A percentile compares a stretch with the other conserved stretches of the same genome.
Conservation (phyloP, 805 yeast genomes). For the Crinitomyces ghanaensis region DNA sequence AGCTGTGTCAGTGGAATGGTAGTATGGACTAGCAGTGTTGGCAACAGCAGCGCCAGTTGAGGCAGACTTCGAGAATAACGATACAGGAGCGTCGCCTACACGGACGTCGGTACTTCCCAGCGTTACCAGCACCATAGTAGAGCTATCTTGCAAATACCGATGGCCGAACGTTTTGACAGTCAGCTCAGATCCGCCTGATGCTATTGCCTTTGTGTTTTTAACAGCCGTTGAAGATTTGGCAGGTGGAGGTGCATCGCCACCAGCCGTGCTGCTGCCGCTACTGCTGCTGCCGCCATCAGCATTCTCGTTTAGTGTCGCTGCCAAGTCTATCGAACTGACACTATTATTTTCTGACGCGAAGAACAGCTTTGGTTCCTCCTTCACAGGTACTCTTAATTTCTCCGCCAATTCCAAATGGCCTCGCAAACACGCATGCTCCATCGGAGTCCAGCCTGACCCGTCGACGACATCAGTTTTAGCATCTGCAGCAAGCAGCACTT, state of each 20-base stretch:
- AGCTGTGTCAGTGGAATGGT: slow-evolving; percentile 83
- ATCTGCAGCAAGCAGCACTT: slow-evolving; percentile 39
- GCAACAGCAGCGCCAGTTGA: too few species aligned
- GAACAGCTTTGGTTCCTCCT: slow-evolving; percentile 5
- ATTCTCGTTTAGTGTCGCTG: slow-evolving; percentile 1
- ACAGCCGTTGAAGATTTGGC: too few species aligned
- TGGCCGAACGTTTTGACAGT: slow-evolving; percentile 83
- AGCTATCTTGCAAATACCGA: slow-evolving; percentile 49
- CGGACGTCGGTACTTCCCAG: slow-evolving; percentile 79
- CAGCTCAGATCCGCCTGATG: too few species aligned
- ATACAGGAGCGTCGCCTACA: slow-evolving; percentile 44
- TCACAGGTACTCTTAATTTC: slow-evolving; percentile 29
- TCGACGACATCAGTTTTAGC: slow-evolving; percentile 51
- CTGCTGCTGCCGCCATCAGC: too few species aligned
- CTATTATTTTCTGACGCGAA: slow-evolving; percentile 1
- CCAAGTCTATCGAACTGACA: background rate
- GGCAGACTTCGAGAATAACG: slow-evolving; percentile 55
- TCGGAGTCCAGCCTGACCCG: slow-evolving; percentile 93
- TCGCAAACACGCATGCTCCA: slow-evolving; percentile 87
- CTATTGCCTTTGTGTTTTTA: too few species aligned
- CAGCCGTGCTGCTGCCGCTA: too few species aligned
- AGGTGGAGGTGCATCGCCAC: too few species aligned
- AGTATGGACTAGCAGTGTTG: too few species aligned
- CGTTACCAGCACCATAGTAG: slow-evolving; percentile 66
- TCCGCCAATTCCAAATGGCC: slow-evolving; percentile 71